Evolutionary conservation across 495 filamentous ascomycete species (phyloP), one percentile per base, ranked within the genome.

Genomic region (Podospora pseudocomata): DNA sequence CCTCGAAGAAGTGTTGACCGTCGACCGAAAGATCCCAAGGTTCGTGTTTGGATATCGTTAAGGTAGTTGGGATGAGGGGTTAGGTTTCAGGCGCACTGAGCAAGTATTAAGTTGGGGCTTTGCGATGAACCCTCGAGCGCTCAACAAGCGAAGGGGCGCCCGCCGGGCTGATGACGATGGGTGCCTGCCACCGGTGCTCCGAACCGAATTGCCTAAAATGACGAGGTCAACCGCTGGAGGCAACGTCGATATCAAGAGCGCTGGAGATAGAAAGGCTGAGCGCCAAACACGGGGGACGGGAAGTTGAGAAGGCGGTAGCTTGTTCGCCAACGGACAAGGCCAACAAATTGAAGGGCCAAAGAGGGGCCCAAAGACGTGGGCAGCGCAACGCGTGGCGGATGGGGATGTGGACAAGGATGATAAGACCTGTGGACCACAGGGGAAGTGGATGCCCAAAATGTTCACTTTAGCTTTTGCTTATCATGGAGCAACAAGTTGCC

Each of bases 331-430:
- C 30, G n/a, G 61, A 30, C 53, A 26, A 27, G 63, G 65, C 65
- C 68, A 70, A 70, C 68, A 66, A 66, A 60, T 63, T 57, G 61
- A 53, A 67, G 66, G 23, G 28, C 58, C 26, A 54, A 65, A 63
- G 64, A 70, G 65, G 68, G 65, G 55, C 61, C 65, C 60, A 44
- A 32, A 53, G 65, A 65, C 60, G 65, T 65, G 68, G 65, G 68
- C 61, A 64, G 59, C 26, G 9, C 39, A 58, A 5, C 32, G 32
- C 61, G 61, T 63, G 61, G 61, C 61, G 61, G 61, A 19, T 49
- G 60, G n/a, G 55, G 55, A 13, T 7, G 6, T 5, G n/a, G 18
- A 20, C 55, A 58, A 58, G 55, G 55, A 26, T 58, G 39, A 49
- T 49, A 49, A 49, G 39, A 11, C 39, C 39, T 16, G 39, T 49